Evolutionary conservation across 352 stramenopile species (phyloP).

Genomic region (Pythium inflatum): DNA sequence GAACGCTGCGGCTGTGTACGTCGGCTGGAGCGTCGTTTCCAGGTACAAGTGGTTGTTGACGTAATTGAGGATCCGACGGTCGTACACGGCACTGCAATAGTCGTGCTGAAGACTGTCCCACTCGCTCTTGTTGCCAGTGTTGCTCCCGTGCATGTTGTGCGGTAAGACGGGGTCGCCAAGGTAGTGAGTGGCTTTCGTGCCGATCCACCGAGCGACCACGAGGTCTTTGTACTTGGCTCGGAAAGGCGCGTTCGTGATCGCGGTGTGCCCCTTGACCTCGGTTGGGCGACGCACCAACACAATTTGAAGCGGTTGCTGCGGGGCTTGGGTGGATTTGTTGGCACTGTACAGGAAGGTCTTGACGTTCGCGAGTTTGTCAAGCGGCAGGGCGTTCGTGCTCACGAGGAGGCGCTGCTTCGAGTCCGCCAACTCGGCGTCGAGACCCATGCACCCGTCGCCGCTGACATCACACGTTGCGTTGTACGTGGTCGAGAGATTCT

Average conservation of each 20-base stretch:
- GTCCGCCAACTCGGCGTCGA: not conserved
- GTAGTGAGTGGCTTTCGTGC: not conserved
- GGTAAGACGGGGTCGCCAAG: not conserved
- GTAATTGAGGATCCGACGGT: not conserved
- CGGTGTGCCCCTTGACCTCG: not conserved
- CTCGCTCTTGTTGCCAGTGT: too few species aligned
- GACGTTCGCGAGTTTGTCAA: not conserved
- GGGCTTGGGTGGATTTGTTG: not conserved
- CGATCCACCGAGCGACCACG: not conserved
- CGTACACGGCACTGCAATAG: not conserved
- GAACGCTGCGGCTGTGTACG: constrained; percentile 11
- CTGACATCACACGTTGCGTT: not conserved
- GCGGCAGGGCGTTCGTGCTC: not conserved
- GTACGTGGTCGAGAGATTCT: not conserved
- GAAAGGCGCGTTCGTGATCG: too few species aligned
- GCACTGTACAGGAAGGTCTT: not conserved
- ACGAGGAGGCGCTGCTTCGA: not conserved
- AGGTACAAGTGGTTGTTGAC: constrained; percentile 25
- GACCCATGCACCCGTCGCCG: not conserved
- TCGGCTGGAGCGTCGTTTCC: constrained; percentile 3
- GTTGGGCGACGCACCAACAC: not conserved
- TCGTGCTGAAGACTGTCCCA: not conserved
- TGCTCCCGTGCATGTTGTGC: too few species aligned
- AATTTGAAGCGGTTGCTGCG: constrained; percentile 1
- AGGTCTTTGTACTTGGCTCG: too few species aligned